These are phyloP conservation scores for Raphanus hybrid DNA, from an alignment of 441 rosid genomes.

Conservation along the genomic window DNA sequence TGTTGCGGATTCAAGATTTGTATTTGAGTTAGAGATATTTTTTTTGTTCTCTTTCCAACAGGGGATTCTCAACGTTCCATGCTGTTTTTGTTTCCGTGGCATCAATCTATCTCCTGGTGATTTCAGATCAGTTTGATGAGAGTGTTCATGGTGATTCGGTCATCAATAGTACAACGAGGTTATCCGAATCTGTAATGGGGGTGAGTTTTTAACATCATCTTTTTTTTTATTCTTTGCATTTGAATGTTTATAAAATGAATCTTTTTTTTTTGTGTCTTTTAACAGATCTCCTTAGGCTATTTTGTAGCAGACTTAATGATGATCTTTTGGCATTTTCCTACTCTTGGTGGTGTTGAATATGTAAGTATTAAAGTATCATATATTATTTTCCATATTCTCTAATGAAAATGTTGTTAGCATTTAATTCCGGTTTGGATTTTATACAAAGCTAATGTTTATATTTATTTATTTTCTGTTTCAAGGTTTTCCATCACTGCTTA, in stretches of 20 bases:
- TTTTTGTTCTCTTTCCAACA: slow-evolving; percentile 34
- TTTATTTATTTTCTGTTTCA: slow-evolving; percentile 16
- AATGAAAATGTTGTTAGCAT: neutral
- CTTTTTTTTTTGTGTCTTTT: neutral
- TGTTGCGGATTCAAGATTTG: neutral
- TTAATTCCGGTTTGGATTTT: neutral
- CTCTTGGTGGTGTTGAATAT: slow-evolving; percentile 78
- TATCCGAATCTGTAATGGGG: slow-evolving; percentile 67
- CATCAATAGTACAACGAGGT: slow-evolving; percentile 52
- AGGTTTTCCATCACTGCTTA: slow-evolving; percentile 82
- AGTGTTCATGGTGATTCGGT: slow-evolving; percentile 53
- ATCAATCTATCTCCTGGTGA: slow-evolving; percentile 63
- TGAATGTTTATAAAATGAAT: neutral
- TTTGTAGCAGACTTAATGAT: slow-evolving; percentile 77
- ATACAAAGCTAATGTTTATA: neutral
- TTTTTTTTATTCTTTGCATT: neutral
- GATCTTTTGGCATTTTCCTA: slow-evolving; percentile 76
- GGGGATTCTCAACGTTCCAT: slow-evolving; percentile 90
- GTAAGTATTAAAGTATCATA: slow-evolving; percentile 55
- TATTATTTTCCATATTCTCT: neutral
- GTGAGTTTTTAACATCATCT: slow-evolving; percentile 47
- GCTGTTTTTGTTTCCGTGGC: slow-evolving; percentile 66
- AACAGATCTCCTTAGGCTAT: slow-evolving; percentile 78
- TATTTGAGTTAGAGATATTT: slow-evolving; percentile 8
- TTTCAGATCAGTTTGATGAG: slow-evolving; percentile 67